Evolutionary conservation across 768 basidiomycete species (phyloP).

Genomic region (Gelatoporia subvermispora): DNA sequence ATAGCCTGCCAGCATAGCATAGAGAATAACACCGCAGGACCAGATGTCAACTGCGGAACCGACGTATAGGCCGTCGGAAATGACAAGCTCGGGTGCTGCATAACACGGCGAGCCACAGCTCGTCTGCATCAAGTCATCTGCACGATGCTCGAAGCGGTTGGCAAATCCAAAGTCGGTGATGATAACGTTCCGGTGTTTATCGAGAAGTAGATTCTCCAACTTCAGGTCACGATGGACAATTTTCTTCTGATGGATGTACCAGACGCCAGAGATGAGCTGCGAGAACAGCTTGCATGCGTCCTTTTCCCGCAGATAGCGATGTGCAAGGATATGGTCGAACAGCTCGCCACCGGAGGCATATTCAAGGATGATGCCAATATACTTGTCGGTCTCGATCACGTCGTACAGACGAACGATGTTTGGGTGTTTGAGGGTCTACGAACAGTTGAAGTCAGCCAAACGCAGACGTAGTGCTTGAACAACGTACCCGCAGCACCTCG

Average conservation of each 20-base stretch:
- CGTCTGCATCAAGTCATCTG: constrained; percentile 97
- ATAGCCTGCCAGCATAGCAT: constrained; percentile 95
- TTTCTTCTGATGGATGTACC: constrained; percentile 99
- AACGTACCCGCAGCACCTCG: constrained; percentile 85
- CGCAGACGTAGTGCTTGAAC: constrained; percentile 7
- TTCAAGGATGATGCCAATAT: constrained; percentile 98
- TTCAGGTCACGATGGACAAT: constrained; percentile 99
- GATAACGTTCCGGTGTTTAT: constrained; percentile 96
- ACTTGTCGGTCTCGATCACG: constrained; percentile 98
- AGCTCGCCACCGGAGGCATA: constrained; percentile 98
- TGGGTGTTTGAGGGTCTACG: constrained; percentile 88
- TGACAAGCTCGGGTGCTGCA: constrained; percentile 96
- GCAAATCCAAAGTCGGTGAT: constrained; percentile 99
- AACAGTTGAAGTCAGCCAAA: background rate
- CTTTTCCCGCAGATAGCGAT: constrained; percentile 90
- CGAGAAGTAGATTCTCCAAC: constrained; percentile 94
- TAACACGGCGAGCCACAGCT: constrained; percentile 97
- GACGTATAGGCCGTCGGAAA: constrained; percentile 94
- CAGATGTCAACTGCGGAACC: constrained; percentile 98
- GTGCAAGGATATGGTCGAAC: constrained; percentile 97
- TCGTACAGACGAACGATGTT: constrained; percentile 98
- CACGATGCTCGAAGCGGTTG: constrained; percentile 89
- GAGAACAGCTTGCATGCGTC: constrained; percentile 96
- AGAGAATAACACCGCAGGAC: constrained; percentile 93
- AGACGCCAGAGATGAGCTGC: constrained; percentile 96